Evolutionary conservation across 2,329 filamentous ascomycete species (phyloP).

Genomic region (Ceratocystis alfenasii): DNA sequence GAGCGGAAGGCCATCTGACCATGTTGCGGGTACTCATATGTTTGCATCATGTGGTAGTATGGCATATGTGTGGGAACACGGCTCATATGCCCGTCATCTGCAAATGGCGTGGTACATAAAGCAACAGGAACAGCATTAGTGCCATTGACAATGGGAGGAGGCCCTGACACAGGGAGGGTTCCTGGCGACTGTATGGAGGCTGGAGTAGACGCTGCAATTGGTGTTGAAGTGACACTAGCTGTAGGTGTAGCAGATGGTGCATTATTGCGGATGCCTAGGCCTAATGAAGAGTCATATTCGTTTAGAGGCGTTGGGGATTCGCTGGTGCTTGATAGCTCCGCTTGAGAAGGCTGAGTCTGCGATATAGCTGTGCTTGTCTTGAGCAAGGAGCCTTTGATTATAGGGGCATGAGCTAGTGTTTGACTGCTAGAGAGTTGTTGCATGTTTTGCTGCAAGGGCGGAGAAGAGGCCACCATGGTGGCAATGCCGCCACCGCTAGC

Average conservation of each 20-base stretch:
- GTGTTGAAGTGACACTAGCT: conserved; percentile 16
- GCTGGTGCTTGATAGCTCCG: neutral
- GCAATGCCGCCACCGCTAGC: conserved; percentile 35
- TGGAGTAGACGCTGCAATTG: conserved; percentile 5
- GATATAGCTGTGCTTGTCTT: conserved; percentile 29
- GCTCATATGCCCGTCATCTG: neutral
- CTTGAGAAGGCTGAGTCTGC: conserved; percentile 9
- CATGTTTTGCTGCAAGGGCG: conserved; percentile 22
- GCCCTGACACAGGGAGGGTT: conserved; percentile 8
- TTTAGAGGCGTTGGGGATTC: neutral
- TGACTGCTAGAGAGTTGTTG: conserved; percentile 25
- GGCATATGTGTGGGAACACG: conserved; percentile 8
- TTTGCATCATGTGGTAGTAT: conserved; percentile 10
- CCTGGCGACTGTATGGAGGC: conserved; percentile 5
- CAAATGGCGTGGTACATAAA: neutral
- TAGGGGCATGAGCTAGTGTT: conserved; percentile 33
- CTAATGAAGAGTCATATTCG: conserved; percentile 15
- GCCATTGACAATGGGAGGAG: conserved; percentile 19
- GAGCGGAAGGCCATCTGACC: conserved; percentile 9
- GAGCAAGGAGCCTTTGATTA: conserved; percentile 40
- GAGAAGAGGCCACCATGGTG: conserved; percentile 29
- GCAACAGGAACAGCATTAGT: conserved; percentile 14
- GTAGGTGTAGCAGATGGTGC: neutral
- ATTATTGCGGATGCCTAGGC: conserved; percentile 12
- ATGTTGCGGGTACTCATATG: conserved; percentile 12